phyloP scores from a whole-genome alignment of 495 filamentous ascomycete genomes.

The Penicillium dipodomyicola region DNA sequence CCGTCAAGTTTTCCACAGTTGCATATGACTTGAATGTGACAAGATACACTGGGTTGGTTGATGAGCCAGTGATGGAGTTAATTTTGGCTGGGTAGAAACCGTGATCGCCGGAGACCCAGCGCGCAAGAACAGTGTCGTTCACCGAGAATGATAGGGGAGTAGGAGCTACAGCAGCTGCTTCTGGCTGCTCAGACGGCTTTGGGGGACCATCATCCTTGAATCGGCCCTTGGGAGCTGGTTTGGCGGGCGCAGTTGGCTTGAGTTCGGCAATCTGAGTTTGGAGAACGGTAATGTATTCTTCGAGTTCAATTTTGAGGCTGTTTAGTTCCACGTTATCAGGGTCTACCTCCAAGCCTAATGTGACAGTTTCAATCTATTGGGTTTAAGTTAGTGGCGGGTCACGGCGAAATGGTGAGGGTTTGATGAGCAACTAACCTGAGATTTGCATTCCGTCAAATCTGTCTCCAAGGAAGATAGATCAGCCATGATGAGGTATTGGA shows the following conservation, averaged over 20 bases:
- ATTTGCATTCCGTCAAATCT: constrained; percentile 78
- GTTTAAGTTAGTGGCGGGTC: constrained; percentile 11
- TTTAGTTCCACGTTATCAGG: constrained; percentile 79
- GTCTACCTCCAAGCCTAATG: constrained; percentile 73
- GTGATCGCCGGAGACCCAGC: constrained; percentile 87
- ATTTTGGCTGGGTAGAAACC: constrained; percentile 90
- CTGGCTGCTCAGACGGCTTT: constrained; percentile 40
- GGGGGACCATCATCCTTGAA: constrained; percentile 60
- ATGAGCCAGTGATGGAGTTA: constrained; percentile 87
- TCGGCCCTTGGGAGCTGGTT: constrained; percentile 58
- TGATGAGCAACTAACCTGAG: constrained; percentile 57
- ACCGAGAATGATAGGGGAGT: constrained; percentile 65
- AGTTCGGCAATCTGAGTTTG: constrained; percentile 78
- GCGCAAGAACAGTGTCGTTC: constrained; percentile 85
- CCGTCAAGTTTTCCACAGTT: constrained; percentile 78
- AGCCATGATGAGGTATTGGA: constrained; percentile 42
- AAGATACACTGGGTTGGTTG: constrained; percentile 81
- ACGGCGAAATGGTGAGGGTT: neutral
- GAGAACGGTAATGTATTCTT: constrained; percentile 77
- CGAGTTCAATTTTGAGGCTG: constrained; percentile 75
- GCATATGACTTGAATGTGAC: constrained; percentile 89
- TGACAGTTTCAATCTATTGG: constrained; percentile 73
- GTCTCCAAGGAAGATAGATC: constrained; percentile 65
- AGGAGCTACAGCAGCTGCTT: constrained; percentile 41
- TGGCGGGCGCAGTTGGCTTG: constrained; percentile 55